These are phyloP conservation scores for Nepenthes mirabilis DNA, from an alignment of 148 eudicot species.

Conservation along the genomic window DNA sequence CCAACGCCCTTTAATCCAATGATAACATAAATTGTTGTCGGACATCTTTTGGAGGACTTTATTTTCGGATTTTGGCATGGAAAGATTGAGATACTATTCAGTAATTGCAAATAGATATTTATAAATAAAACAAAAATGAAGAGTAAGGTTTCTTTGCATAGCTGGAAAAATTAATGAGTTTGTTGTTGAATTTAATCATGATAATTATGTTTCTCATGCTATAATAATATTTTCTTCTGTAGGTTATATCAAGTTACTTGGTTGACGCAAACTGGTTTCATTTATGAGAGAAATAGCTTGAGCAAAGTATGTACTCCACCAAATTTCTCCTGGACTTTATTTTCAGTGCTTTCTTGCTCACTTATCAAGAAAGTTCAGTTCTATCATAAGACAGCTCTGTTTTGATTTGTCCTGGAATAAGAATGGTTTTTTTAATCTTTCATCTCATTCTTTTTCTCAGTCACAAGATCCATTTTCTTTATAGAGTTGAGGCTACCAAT, in stretches of 20 bases:
- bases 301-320: conserved; percentile 55
- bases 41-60: too few species aligned
- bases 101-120: too few species aligned
- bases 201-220: conserved; percentile 24
- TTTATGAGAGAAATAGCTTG: conserved; percentile 66
- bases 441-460: too few species aligned
- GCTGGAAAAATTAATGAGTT: too few species aligned
- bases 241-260: conserved; percentile 96
- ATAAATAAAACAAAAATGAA: too few species aligned
- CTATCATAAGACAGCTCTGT: neutral
- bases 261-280: conserved; percentile 77
- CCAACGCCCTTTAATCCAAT: too few species aligned
- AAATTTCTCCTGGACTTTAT: conserved; percentile 7
- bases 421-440: neutral
- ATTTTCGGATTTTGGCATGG: too few species aligned
- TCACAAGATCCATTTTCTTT: too few species aligned
- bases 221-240: conserved; percentile 36
- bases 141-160: too few species aligned
- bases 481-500: too few species aligned
- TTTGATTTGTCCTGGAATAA: neutral
- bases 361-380: neutral
- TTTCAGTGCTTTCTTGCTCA: neutral
- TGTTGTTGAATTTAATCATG: neutral
- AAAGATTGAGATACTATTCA: too few species aligned
- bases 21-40: too few species aligned